phyloP scores from a whole-genome alignment of 768 basidiomycete genomes.

The Agaricus sinodeliciosus region DNA sequence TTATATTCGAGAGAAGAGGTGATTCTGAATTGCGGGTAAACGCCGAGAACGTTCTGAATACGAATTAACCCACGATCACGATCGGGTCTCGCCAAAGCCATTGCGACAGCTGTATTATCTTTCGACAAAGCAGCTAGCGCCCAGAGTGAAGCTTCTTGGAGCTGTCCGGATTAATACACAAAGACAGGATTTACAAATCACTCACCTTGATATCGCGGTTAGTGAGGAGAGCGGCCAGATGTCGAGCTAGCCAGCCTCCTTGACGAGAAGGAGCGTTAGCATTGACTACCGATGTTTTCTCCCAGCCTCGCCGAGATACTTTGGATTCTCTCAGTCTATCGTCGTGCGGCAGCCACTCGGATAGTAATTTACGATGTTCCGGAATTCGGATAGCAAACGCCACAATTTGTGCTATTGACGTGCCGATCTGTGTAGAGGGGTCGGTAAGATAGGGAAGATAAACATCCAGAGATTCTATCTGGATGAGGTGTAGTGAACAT shows the following conservation, averaged over 20 bases:
- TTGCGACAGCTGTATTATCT: conserved; percentile 52
- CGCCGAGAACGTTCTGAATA: neutral
- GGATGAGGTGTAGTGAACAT: no score
- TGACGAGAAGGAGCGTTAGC: conserved; percentile 32
- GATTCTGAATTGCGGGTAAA: conserved; percentile 17
- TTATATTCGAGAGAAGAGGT: conserved; percentile 35
- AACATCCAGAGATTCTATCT: conserved; percentile 59
- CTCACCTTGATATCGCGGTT: conserved; percentile 50
- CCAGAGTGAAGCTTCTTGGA: conserved; percentile 58
- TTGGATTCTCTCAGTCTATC: conserved; percentile 50
- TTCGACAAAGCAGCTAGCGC: conserved; percentile 63
- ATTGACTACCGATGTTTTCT: conserved; percentile 42
- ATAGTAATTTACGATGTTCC: conserved; percentile 41
- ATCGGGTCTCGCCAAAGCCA: conserved; percentile 35
- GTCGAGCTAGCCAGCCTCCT: conserved; percentile 56
- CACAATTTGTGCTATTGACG: conserved; percentile 55
- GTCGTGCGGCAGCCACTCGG: conserved; percentile 55
- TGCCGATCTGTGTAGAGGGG: conserved; percentile 30
- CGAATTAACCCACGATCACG: conserved; percentile 25
- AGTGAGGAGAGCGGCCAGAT: conserved; percentile 40
- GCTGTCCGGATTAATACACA: conserved; percentile 24
- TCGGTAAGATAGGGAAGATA: conserved; percentile 59
- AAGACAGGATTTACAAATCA: neutral
- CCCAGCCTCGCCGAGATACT: conserved; percentile 58
- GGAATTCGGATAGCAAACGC: conserved; percentile 42